These are phyloP conservation scores for Ganoderma boninense DNA, from an alignment of 1,284 basidiomycete species.

Conservation along the genomic window DNA sequence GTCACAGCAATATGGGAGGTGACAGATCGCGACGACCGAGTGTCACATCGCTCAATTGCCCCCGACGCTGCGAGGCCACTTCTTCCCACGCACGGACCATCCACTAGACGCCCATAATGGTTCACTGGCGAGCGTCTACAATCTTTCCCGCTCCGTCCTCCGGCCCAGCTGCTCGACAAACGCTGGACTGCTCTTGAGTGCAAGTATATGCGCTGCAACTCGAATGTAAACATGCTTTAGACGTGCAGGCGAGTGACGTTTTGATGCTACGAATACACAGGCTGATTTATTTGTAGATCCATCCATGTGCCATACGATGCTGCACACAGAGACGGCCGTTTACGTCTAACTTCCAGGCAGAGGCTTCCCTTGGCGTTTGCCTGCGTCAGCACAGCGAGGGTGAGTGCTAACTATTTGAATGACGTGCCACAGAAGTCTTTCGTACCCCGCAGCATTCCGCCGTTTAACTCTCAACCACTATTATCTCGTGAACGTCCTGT, in stretches of 20 bases:
- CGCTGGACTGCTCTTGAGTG: neutral
- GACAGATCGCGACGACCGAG: slow-evolving; percentile 40
- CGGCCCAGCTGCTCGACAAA: too few species aligned
- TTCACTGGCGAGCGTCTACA: too few species aligned
- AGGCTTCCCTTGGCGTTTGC: neutral
- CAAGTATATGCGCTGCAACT: neutral
- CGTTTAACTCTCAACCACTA: neutral
- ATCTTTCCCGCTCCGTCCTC: neutral
- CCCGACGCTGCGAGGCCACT: slow-evolving; percentile 18
- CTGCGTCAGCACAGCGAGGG: neutral
- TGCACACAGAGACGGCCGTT: too few species aligned
- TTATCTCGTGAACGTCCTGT: neutral
- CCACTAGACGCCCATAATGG: slow-evolving; percentile 1
- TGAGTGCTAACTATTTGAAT: neutral
- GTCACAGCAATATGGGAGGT: slow-evolving; percentile 40
- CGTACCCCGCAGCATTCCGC: neutral
- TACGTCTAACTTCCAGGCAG: neutral
- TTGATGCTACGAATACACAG: neutral
- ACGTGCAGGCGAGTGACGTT: neutral
- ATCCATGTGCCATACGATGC: neutral
- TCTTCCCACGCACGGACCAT: slow-evolving; percentile 42
- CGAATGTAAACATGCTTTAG: neutral
- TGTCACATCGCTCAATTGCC: slow-evolving; percentile 35
- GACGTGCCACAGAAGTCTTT: neutral
- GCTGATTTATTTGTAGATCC: neutral